Base-by-base conservation (phyloP, 805 yeast genomes). In the Metschnikowia chrysomelidarum region DNA sequence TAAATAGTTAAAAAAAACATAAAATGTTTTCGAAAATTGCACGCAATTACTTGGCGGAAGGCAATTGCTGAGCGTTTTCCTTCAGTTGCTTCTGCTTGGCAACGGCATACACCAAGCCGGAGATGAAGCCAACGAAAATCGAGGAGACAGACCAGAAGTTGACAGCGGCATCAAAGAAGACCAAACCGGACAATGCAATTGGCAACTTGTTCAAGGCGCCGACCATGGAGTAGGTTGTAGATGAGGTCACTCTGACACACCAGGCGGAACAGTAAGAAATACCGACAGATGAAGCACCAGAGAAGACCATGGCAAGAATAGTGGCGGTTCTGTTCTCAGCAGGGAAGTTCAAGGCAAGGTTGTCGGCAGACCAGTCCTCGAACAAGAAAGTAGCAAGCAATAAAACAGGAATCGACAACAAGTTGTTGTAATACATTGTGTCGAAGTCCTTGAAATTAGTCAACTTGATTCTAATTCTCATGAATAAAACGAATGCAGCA, bases 181-280 rank as follows among this genome's bases (percentile, higher is more conserved):
- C 58, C 62, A 93, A 77, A 26, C 99, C 99, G 24, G 95, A 82
- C 41, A 93, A 74, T 11, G 98, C 98, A 57, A 93, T 87, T 59
- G 98, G 98, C 54, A 93, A 80, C 71, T 93, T 93, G 79, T 93
- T 93, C 64, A 93, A 78, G 36, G 98, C 98, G 64, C 98, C 98
- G 41, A 93, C 98, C 98, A 93, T 93, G 36, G 96, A 87, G 72
- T 93, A 93, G 37, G 98, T 93, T 37, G 98, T 93, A 18, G 98
- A 89, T 15, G 97, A 87, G 27, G 98, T 93, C 47, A 93, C 98
- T 71, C 98, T 87, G 49, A 93, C 95, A 78, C 98, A 93, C 98
- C 98, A 93, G 44, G 97, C 98, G 9, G 98, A 88, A 67, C 96
- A 87, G 78, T 93, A 93, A 28, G 98, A 91, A 61, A 93, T 93